Conservation (phyloP, 371 early-diverging fungal genomes). For the Chytridium lagenaria region DNA sequence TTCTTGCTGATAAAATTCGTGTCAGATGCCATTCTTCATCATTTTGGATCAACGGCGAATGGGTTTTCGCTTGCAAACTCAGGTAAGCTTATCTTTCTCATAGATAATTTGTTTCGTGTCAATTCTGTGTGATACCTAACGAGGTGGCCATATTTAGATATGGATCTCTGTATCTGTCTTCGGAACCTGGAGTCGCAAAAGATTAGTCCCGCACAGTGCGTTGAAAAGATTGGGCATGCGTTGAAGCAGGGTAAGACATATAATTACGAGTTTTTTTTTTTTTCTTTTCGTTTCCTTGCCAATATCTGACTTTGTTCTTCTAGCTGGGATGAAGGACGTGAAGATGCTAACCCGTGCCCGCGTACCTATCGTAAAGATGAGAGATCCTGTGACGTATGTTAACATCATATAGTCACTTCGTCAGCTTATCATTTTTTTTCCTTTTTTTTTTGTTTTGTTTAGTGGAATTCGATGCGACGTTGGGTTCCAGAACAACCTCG, state of each 20-base stretch:
- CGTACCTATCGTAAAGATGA: constrained; percentile 43
- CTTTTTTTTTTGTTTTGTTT: constrained; percentile 13
- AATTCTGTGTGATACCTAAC: too few relatives aligned
- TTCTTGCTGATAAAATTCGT: not conserved
- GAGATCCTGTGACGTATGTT: constrained; percentile 35
- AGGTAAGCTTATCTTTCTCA: constrained; percentile 17
- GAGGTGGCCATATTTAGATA: constrained; percentile 29
- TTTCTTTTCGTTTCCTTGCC: not conserved
- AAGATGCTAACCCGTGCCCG: constrained; percentile 42
- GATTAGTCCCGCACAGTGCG: constrained; percentile 31
- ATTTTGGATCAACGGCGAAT: constrained; percentile 41
- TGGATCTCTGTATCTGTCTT: constrained; percentile 39
- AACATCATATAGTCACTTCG: not conserved
- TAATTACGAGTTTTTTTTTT: not conserved
- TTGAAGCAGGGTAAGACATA: constrained; percentile 35
- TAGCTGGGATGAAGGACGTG: constrained; percentile 45
- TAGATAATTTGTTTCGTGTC: too few relatives aligned
- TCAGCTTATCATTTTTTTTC: not conserved
- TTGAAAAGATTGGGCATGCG: constrained; percentile 42
- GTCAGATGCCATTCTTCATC: constrained; percentile 32
- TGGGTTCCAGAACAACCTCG: constrained; percentile 36
- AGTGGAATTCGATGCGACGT: constrained; percentile 46
- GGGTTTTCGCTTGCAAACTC: constrained; percentile 42
- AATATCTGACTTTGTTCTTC: not conserved
- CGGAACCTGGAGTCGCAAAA: constrained; percentile 7